Base-by-base conservation (phyloP, 2,329 filamentous ascomycete genomes). In the Penicillium janthinellum region DNA sequence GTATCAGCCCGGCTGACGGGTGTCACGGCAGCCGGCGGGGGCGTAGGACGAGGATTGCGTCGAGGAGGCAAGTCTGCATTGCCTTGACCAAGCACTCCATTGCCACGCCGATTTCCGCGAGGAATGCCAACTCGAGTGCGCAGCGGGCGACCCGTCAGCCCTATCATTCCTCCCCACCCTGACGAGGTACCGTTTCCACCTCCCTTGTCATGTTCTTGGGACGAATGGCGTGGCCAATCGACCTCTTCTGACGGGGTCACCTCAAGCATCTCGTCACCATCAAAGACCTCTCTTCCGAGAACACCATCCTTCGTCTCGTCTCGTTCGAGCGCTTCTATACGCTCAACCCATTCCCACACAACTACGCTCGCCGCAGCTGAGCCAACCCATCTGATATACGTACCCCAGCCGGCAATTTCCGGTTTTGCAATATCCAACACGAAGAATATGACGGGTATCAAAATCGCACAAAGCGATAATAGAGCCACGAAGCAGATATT, bases 311-410 rank as follows among this genome's bases (percentile, higher is more conserved):
- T 96, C 77, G 93, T 92, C 74, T 96, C 92, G 74, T 96, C 92
- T 66, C 93, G 86, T 78, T 97, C 93, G 62, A 96, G 77, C 0
- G 92, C 91, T 74, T 97, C 93, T 51, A 97, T 97, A 28, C 93
- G 86, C 76, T 97, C 93, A 3, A 97, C 93, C 93, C 93, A 97
- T 76, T 97, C 93, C 93, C 93, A 97, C 2, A 97, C 93, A 22
- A 96, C 91, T n/a, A 96, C 93, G 77, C 92, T 96, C 31, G 93
- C 93, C 1, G 92, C 92, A 0, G 93, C 92, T 1, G 92, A 92
- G 50, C 93, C 93, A n/a, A 96, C 93, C 93, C 93, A 97, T 70
- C 92, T 84, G 48, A 96, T 93, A 71, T 96, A 97, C 71, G 96
- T 93, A 71, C 93, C 93, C 93, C 93, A 97, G 8, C 90, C 91